Base-by-base conservation (phyloP, 2,329 filamentous ascomycete genomes). In the Microcera coccophila region DNA sequence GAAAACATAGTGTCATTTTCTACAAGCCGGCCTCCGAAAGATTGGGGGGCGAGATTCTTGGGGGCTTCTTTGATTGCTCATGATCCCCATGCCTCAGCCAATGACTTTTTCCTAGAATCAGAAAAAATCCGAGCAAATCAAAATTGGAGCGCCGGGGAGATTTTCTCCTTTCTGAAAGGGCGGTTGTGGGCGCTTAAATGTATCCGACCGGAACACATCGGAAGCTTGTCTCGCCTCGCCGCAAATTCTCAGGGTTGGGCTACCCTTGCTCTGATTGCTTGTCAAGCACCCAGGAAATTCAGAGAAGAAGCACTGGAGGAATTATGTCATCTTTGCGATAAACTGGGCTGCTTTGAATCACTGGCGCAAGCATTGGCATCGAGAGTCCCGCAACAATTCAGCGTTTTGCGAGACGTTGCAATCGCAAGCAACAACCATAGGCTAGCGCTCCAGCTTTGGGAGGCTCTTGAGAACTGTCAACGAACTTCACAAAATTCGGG, bases 391-490 rank as follows among this genome's bases (percentile, higher is more conserved):
- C 17, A 39, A 29, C 24, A 37, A 10, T 26, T 20, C 4, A 34
- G 10, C 10, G 18, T 39, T 3, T 24, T 50, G 11, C 42, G 39
- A 17, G 36, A 42, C 14, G 32, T 53, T 12, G 29, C 42, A 10
- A 36, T 43, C 14, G 45, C 39, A n/a, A 36, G 29, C 14, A 36
- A 47, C 14, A 54, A 64, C 35, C 52, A 65, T 40, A 40, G 33
- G 4, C 42, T 54, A 14, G 64, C 60, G 1, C 36, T 63, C 11
- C 21, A 33, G 4, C 44, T 65, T 10, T 55, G 60, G 44, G 41
- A 53, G 19, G 36, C 41, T 3, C 36, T 50, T n/a, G 39, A 47
- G 15, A 24, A 26, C 8, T n/a, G 16, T 17, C 9, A 20, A 9
- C 15, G 20, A 5, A 17, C 33, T 12, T 18, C 24, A 17, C 19